A percentile compares a stretch with the other conserved stretches of the same genome.
phyloP scores from a whole-genome alignment of 495 filamentous ascomycete genomes.

The Penicillium samsonianum region DNA sequence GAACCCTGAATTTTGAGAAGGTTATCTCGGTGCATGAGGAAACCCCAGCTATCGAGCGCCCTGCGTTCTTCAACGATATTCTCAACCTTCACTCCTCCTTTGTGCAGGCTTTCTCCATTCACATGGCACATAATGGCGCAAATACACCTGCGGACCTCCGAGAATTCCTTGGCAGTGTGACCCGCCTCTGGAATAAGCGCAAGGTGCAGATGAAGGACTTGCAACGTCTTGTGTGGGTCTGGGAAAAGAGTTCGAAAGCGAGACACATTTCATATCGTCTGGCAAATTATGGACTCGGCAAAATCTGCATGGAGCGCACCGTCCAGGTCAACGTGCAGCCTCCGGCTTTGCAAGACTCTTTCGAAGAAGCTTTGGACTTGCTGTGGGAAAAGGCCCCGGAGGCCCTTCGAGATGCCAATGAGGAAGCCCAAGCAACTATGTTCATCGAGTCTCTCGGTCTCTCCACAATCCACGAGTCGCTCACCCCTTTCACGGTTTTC shows the following conservation, averaged over 20 bases:
- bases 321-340: conserved; percentile 31
- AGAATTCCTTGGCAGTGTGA: conserved; percentile 43
- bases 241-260: conserved; percentile 33
- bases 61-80: conserved; percentile 38
- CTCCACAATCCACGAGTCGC: conserved; percentile 42
- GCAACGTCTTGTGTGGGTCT: conserved; percentile 46
- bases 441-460: conserved; percentile 40
- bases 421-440: conserved; percentile 25
- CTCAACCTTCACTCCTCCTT: conserved; percentile 42
- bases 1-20: conserved; percentile 28
- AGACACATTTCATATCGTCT: conserved; percentile 33
- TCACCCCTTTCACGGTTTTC: conserved; percentile 44
- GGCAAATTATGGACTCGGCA: conserved; percentile 48
- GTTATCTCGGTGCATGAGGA: conserved; percentile 12
- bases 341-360: conserved; percentile 35
- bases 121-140: conserved; percentile 44
- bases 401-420: conserved; percentile 25
- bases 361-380: conserved; percentile 41
- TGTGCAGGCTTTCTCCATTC: conserved; percentile 42
- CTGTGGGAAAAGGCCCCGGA: conserved; percentile 43
- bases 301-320: conserved; percentile 36
- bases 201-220: conserved; percentile 48
- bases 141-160: conserved; percentile 41
- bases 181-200: conserved; percentile 50
- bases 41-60: conserved; percentile 26